These are phyloP conservation scores for Leucoagaricus sp. DNA, from an alignment of 1,284 basidiomycete genomes.

Conservation along the genomic window DNA sequence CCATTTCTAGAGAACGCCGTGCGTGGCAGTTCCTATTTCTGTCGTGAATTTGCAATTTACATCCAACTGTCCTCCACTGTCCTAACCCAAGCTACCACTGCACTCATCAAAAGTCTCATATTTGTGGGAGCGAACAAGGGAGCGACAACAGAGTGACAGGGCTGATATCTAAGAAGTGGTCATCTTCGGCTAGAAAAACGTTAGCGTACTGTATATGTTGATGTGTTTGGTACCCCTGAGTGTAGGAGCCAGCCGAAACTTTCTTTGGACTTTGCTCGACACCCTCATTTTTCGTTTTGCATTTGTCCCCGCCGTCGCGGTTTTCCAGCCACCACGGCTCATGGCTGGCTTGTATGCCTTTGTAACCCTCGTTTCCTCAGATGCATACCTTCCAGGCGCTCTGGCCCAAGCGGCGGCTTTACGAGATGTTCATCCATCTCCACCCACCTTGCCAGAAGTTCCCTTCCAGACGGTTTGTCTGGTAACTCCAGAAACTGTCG, in stretches of 20 bases:
- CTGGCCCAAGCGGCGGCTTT: conserved; percentile 86
- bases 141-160: neutral
- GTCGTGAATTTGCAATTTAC: neutral
- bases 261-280: neutral
- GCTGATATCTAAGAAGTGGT: neutral
- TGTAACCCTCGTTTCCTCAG: conserved; percentile 88
- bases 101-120: neutral
- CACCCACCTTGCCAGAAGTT: conserved; percentile 52
- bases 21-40: neutral
- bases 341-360: conserved; percentile 78
- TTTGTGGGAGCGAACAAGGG: neutral
- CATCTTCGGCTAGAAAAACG: neutral
- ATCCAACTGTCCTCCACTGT: neutral
- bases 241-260: conserved; percentile 1
- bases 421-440: conserved; percentile 70
- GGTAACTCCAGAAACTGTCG: conserved; percentile 91
- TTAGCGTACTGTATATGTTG: conserved; percentile 5
- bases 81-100: neutral
- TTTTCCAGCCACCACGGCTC: conserved; percentile 23
- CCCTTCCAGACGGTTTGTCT: conserved; percentile 88
- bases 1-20: too few relatives aligned
- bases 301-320: conserved; percentile 19
- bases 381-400: conserved; percentile 91
- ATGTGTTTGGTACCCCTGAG: conserved; percentile 9
- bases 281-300: conserved; percentile 16